Conservation (phyloP, 768 basidiomycete species). For the Tylopilus subfusipes region DNA sequence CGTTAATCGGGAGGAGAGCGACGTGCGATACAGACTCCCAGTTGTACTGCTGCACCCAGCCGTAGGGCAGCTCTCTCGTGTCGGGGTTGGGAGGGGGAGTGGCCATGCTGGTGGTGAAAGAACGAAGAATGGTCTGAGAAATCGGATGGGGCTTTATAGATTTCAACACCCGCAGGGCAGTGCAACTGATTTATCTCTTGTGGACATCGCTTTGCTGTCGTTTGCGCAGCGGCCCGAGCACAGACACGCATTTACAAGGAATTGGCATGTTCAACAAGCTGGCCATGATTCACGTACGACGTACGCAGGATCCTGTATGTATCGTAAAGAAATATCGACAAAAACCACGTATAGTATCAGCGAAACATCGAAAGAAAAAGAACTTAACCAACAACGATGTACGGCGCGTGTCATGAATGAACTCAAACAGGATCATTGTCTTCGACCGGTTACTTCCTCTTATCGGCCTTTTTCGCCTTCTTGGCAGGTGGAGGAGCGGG, state of each 20-base stretch:
- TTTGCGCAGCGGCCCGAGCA: constrained; percentile 25
- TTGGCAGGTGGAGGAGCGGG: constrained; percentile 30
- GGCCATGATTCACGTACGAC: background rate
- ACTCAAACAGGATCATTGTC: constrained; percentile 7
- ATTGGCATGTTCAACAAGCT: background rate
- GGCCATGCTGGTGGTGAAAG: constrained; percentile 34
- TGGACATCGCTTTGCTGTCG: constrained; percentile 33
- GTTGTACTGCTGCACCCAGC: constrained; percentile 71
- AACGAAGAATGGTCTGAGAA: constrained; percentile 1
- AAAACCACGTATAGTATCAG: constrained; percentile 25
- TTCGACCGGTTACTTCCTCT: constrained; percentile 21
- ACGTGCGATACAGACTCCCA: constrained; percentile 46
- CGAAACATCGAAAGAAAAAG: constrained; percentile 7
- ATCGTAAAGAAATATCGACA: constrained; percentile 30
- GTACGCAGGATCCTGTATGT: constrained; percentile 9
- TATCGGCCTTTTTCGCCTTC: constrained; percentile 28
- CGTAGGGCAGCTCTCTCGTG: constrained; percentile 55
- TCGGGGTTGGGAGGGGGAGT: constrained; percentile 53
- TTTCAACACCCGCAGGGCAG: constrained; percentile 11
- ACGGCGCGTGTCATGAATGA: constrained; percentile 1
- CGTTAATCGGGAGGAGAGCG: constrained; percentile 14
- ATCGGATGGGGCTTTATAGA: constrained; percentile 23
- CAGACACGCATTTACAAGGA: constrained; percentile 7
- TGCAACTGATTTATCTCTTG: constrained; percentile 19
- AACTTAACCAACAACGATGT: constrained; percentile 1